Percentiles rank a stretch among this genome's conserved stretches.
Conservation (phyloP, 192 early-diverging fungal genomes). For the Dimargaris verticillata region DNA sequence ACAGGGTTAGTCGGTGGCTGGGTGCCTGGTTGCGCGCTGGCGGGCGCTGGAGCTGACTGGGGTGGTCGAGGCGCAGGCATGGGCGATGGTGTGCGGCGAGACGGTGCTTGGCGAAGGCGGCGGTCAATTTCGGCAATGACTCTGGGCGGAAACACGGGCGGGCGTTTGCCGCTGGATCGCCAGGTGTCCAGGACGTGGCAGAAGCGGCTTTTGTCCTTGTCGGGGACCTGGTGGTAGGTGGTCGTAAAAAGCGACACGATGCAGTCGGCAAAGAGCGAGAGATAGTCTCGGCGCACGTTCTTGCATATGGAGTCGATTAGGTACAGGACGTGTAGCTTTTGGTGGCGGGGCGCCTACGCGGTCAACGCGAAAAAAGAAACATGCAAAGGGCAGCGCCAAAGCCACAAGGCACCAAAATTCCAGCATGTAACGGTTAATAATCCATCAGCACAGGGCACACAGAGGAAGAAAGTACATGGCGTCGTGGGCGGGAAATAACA, state of each 20-base stretch:
- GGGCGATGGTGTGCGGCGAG: not conserved
- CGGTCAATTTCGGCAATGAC: constrained; percentile 33
- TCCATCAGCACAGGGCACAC: not conserved
- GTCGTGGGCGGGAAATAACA: not conserved
- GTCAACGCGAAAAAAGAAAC: constrained; percentile 9
- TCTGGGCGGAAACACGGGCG: constrained; percentile 39
- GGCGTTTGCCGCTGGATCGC: constrained; percentile 48
- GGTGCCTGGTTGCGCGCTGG: not conserved
- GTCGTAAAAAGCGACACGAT: constrained; percentile 58
- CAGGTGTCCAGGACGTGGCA: constrained; percentile 67
- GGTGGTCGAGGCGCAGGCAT: not conserved
- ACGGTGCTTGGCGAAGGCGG: constrained; percentile 11
- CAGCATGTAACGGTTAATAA: constrained; percentile 4
- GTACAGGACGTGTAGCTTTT: constrained; percentile 80
- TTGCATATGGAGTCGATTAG: constrained; percentile 93
- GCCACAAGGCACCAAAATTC: constrained; percentile 1
- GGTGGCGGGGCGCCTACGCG: constrained; percentile 46
- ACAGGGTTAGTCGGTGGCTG: not conserved
- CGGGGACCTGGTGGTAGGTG: constrained; percentile 55
- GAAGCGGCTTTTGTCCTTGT: constrained; percentile 46
- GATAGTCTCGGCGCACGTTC: constrained; percentile 71
- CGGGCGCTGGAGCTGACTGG: not conserved
- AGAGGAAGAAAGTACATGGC: not conserved
- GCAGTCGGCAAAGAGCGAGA: constrained; percentile 48
- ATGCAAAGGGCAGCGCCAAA: not conserved